Conservation (phyloP, 345 rosid genomes). For the Linum trigynum region DNA sequence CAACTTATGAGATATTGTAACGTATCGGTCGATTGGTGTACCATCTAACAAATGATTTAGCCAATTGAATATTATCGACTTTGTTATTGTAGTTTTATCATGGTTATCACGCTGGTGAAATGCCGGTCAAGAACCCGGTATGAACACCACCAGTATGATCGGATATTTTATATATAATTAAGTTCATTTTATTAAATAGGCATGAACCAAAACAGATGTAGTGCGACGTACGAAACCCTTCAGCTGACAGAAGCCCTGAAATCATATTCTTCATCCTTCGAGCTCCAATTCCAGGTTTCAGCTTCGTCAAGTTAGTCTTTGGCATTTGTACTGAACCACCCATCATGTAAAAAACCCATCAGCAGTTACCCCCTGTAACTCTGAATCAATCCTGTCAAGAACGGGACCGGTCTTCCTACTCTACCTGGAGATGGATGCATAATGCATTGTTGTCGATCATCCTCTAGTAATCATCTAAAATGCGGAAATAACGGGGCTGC, state of each 20-base stretch:
- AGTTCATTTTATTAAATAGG: too few species aligned
- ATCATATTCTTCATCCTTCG: constrained; percentile 54
- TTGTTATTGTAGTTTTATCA: too few species aligned
- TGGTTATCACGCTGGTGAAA: too few species aligned
- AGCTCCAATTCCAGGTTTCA: constrained; percentile 65
- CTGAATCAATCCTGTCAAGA: constrained; percentile 74
- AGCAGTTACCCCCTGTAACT: constrained; percentile 44
- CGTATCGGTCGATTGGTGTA: too few species aligned
- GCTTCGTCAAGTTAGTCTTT: constrained; percentile 27
- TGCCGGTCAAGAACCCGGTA: too few species aligned
- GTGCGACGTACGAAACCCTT: constrained; percentile 40
- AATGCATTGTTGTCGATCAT: constrained; percentile 70
- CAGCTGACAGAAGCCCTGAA: constrained; percentile 38
- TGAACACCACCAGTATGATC: too few species aligned
- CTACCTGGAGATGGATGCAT: constrained; percentile 57
- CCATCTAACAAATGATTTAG: too few species aligned
- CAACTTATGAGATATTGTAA: too few species aligned
- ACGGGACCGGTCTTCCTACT: constrained; percentile 50
- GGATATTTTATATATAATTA: too few species aligned
- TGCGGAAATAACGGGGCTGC: constrained; percentile 82
- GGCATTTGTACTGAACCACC: constrained; percentile 19
- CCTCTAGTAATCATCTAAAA: constrained; percentile 40
- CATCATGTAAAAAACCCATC: constrained; percentile 53
- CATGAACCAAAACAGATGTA: constrained; percentile 36
- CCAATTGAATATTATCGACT: too few species aligned